phyloP scores from a whole-genome alignment of 306 rosid genomes.

The Glycyrrhiza uralensis region DNA sequence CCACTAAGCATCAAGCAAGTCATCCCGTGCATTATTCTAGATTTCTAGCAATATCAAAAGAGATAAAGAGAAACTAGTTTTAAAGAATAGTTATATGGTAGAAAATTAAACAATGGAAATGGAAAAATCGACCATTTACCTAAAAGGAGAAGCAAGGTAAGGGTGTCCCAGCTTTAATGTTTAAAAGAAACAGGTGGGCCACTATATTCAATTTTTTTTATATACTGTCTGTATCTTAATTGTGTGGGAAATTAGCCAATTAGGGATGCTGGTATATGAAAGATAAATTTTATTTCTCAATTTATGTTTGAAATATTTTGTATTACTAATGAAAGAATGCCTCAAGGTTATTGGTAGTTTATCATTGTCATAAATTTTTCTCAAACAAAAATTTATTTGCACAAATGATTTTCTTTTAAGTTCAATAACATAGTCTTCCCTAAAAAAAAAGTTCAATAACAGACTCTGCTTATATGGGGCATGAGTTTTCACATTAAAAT shows the following conservation, averaged over 20 bases:
- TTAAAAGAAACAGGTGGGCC: neutral
- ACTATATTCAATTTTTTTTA: neutral
- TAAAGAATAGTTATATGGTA: neutral
- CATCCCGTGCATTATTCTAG: neutral
- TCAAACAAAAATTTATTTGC: neutral
- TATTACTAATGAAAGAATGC: neutral
- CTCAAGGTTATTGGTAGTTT: neutral
- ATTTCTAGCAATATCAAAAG: neutral
- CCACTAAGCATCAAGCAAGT: slow-evolving; percentile 13
- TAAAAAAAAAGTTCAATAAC: too few species aligned
- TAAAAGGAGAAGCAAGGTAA: slow-evolving; percentile 11
- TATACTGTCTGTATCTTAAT: too few species aligned
- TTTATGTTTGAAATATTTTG: too few species aligned
- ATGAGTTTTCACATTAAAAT: neutral
- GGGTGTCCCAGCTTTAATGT: neutral
- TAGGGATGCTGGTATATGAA: neutral
- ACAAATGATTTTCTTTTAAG: neutral
- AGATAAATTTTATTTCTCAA: neutral
- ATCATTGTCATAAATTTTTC: neutral
- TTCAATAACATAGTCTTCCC: neutral
- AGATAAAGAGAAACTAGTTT: neutral
- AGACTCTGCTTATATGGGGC: neutral
- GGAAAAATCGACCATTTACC: slow-evolving; percentile 10
- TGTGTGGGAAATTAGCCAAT: too few species aligned
- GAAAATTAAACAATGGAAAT: neutral